Base-by-base conservation (phyloP, 495 filamentous ascomycete genomes). In the Massariosphaeria phaeospora region DNA sequence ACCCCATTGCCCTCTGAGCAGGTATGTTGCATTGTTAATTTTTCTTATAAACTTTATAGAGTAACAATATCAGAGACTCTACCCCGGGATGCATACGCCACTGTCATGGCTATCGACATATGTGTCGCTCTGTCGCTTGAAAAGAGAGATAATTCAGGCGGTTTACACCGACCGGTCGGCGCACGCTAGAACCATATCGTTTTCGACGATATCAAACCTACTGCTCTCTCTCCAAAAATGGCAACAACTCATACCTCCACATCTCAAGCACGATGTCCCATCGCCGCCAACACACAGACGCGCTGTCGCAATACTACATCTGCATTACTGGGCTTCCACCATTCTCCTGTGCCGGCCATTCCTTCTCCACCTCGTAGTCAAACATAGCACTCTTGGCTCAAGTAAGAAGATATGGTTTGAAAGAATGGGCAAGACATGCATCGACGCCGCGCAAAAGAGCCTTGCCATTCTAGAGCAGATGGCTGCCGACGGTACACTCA, bases 311-410 rank as follows among this genome's bases (percentile, higher is more conserved):
- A 56, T 64, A 11, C 62, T 68, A 13, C 66, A 68, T 27, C 54
- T 68, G 2, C 64, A 64, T 3, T 68, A 68, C 51, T 68, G 66
- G 66, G 49, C 57, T 34, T 55, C 66, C 1, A 64, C 56, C 6
- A 61, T 66, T 30, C 59, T 66, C 15, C 39, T 66, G 10, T 56
- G 52, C 10, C 61, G 63, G 10, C 66, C 66, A 7, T 68, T 68
- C 43, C 61, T 68, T 13, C 61, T 68, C 18, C 66, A 66, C 40
- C 53, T 62, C 6, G 66, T 64, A 0, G 27, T 66, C 24, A 48
- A 57, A 51, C 38, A 41, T 33, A 52, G 23, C 12, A 52, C 52
- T 17, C 40, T 66, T 18, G 43, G n/a, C 0, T 35, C 51, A 0
- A 46, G 42, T 20, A 68, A 68, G 43, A 64, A 59, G 39, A 48